Evolutionary conservation across 495 filamentous ascomycete genomes (phyloP).

Genomic region (Talaromyces nanjingensis): DNA sequence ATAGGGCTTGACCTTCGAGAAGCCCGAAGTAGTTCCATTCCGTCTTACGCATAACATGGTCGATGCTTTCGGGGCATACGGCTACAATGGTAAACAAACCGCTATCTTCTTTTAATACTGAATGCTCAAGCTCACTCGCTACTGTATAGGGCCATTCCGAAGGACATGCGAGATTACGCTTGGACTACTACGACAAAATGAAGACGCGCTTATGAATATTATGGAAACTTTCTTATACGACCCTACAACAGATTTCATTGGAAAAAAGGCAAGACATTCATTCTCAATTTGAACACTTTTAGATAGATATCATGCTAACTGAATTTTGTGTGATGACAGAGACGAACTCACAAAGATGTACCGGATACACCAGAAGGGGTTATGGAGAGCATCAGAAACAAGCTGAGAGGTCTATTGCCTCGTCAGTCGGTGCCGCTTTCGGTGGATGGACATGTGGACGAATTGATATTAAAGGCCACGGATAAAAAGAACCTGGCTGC

Average conservation of each 20-base stretch:
- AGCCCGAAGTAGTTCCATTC: conserved; percentile 95
- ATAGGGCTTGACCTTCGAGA: conserved; percentile 80
- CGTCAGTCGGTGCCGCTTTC: conserved; percentile 85
- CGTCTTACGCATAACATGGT: conserved; percentile 97
- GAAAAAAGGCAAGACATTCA: conserved; percentile 49
- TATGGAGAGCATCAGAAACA: conserved; percentile 78
- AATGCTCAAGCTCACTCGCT: background rate
- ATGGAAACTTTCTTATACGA: conserved; percentile 95
- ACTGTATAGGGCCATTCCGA: conserved; percentile 67
- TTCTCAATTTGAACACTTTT: background rate
- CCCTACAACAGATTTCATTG: conserved; percentile 88
- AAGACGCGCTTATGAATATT: conserved; percentile 94
- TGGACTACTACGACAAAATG: conserved; percentile 74
- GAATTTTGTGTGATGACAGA: conserved; percentile 24
- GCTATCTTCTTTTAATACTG: background rate
- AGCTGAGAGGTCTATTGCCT: conserved; percentile 75
- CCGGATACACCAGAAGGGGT: conserved; percentile 85
- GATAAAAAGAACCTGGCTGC: conserved; percentile 66
- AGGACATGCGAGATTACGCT: conserved; percentile 85
- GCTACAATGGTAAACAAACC: conserved; percentile 56
- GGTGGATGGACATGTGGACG: conserved; percentile 93
- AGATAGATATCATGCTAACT: conserved; percentile 17
- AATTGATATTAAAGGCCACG: conserved; percentile 78
- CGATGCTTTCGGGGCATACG: conserved; percentile 88
- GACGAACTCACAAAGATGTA: conserved; percentile 52